Percentiles rank a stretch among this genome's conserved stretches.
Conservation (phyloP, 306 rosid species). For the Vicia sativa region DNA sequence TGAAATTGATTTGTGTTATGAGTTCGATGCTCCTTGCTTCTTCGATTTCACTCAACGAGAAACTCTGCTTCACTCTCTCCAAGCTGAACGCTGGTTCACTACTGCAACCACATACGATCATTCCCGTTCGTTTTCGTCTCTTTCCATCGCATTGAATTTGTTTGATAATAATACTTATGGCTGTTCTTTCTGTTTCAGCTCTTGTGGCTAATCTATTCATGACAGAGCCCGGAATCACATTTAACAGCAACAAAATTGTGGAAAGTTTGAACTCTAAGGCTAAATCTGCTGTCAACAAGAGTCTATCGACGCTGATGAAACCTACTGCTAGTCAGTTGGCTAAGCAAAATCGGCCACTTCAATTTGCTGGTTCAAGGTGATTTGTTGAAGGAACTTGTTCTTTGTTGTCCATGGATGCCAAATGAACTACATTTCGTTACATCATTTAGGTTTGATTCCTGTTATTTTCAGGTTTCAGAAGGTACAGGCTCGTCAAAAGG, state of each 20-base stretch:
- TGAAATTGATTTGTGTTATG: conserved; percentile 51
- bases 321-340: conserved; percentile 96
- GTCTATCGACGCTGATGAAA: conserved; percentile 89
- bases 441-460: conserved; percentile 26
- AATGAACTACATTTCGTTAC: conserved; percentile 32
- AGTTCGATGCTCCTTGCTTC: conserved; percentile 57
- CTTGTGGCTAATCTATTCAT: conserved; percentile 44
- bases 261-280: conserved; percentile 46
- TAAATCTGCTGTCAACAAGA: conserved; percentile 49
- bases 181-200: conserved; percentile 43
- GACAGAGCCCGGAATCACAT: conserved; percentile 50
- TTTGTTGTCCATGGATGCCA: conserved; percentile 23
- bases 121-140: conserved; percentile 45
- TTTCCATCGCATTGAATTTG: conserved; percentile 7
- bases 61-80: conserved; percentile 34
- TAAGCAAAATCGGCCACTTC: conserved; percentile 61
- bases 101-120: conserved; percentile 46
- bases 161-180: background rate
- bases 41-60: conserved; percentile 48
- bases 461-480: conserved; percentile 64
- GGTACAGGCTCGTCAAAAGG: conserved; percentile 52
- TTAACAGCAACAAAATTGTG: conserved; percentile 43
- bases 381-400: conserved; percentile 37
- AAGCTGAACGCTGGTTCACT: conserved; percentile 46
- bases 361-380: conserved; percentile 66